Evolutionary conservation across 2,329 filamentous ascomycete genomes (phyloP).

Genomic region (Colletotrichum spaethianum): DNA sequence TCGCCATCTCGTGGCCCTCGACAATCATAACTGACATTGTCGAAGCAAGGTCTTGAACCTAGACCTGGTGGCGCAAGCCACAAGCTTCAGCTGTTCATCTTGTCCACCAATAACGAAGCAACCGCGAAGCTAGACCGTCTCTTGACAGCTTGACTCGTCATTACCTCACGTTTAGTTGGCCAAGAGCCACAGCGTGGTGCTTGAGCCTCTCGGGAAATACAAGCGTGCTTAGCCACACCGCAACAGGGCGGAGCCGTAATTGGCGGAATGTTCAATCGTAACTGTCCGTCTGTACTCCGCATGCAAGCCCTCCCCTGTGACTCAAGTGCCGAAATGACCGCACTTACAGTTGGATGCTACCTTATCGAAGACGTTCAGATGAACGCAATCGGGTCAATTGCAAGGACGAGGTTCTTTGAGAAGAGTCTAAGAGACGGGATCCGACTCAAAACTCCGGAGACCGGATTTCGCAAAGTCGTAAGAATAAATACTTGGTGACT

Average conservation of each 20-base stretch:
- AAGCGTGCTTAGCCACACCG: conserved; percentile 7
- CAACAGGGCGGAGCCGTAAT: neutral
- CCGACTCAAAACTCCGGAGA: neutral
- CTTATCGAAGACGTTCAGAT: conserved; percentile 4
- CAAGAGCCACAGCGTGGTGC: conserved; percentile 20
- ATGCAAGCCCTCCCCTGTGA: conserved; percentile 13
- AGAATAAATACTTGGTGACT: conserved; percentile 19
- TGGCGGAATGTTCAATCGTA: conserved; percentile 24
- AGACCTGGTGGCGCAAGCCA: neutral
- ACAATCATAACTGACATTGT: neutral
- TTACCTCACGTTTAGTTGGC: conserved; percentile 2
- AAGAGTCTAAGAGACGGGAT: neutral
- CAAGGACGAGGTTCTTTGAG: neutral
- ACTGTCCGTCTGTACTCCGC: conserved; percentile 21
- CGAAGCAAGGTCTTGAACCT: neutral
- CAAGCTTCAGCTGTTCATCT: neutral
- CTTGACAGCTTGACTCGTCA: conserved; percentile 13
- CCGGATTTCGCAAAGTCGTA: neutral
- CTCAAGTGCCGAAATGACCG: conserved; percentile 10
- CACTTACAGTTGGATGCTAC: conserved; percentile 7
- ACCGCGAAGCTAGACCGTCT: neutral
- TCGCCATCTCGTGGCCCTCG: too few species aligned
- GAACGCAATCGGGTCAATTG: neutral
- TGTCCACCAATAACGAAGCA: conserved; percentile 13
- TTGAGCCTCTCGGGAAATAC: neutral